phyloP scores from a whole-genome alignment of 2,329 filamentous ascomycete genomes.

The Geosmithia putterillii region DNA sequence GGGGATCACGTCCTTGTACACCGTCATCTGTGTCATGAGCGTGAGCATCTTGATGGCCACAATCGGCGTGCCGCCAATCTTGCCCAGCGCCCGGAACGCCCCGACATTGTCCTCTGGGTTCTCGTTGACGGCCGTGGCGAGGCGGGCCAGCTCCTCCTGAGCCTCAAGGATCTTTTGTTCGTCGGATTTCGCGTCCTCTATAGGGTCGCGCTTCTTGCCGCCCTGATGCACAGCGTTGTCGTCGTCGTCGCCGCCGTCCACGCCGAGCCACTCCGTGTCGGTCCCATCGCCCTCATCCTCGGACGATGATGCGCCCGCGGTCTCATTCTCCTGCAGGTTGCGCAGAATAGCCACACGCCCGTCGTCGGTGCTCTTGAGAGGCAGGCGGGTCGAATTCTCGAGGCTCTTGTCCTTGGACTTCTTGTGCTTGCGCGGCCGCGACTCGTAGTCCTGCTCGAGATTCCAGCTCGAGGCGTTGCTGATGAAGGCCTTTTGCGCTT shows the following conservation, averaged over 20 bases:
- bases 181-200: conserved; percentile 55
- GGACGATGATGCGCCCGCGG: conserved; percentile 25
- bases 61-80: conserved; percentile 59
- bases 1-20: conserved; percentile 94
- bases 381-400: conserved; percentile 65
- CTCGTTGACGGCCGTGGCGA: conserved; percentile 74
- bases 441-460: conserved; percentile 84
- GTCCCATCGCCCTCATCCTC: conserved; percentile 38
- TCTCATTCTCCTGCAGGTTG: conserved; percentile 42
- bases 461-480: conserved; percentile 74
- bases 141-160: conserved; percentile 82
- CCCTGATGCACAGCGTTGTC: conserved; percentile 28
- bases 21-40: conserved; percentile 72
- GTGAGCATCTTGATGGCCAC: conserved; percentile 73
- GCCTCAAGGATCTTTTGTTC: conserved; percentile 73
- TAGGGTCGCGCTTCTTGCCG: conserved; percentile 22
- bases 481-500: conserved; percentile 53
- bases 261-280: conserved; percentile 53
- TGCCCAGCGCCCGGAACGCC: conserved; percentile 64
- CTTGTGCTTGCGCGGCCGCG: conserved; percentile 64
- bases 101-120: conserved; percentile 83
- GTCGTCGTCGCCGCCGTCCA: conserved; percentile 40
- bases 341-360: conserved; percentile 55
- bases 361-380: conserved; percentile 79
- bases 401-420: conserved; percentile 47